Evolutionary conservation across 257 asterid species (phyloP).

Genomic region (Gentiana macrophylla): DNA sequence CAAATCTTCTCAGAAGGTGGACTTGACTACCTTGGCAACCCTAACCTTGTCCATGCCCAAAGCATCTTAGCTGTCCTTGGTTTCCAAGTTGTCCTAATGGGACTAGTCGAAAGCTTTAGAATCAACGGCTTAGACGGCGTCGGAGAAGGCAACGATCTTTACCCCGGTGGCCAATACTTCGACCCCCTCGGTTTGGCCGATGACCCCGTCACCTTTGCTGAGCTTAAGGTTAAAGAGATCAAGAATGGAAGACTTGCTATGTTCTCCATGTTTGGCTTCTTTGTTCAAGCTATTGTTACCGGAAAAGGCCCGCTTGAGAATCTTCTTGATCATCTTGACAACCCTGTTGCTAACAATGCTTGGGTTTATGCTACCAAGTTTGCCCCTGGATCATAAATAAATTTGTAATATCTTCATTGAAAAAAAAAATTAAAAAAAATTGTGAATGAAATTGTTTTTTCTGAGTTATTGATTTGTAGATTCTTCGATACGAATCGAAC

Average conservation of each 20-base stretch:
- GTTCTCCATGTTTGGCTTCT: constrained; percentile 75
- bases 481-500: not conserved
- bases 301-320: constrained; percentile 69
- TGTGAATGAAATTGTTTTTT: constrained; percentile 3
- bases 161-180: constrained; percentile 82
- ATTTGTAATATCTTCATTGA: not conserved
- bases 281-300: constrained; percentile 51
- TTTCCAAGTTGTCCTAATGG: constrained; percentile 75
- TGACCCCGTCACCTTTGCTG: constrained; percentile 59
- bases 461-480: no score
- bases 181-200: constrained; percentile 74
- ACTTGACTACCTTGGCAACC: constrained; percentile 69
- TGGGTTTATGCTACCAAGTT: constrained; percentile 77
- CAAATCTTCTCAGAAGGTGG: constrained; percentile 79
- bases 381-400: constrained; percentile 52
- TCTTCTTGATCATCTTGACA: constrained; percentile 66
- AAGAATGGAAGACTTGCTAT: constrained; percentile 77
- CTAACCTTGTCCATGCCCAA: constrained; percentile 71
- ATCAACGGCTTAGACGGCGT: constrained; percentile 68
- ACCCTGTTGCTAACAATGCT: constrained; percentile 79
- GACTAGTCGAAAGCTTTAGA: constrained; percentile 68
- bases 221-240: constrained; percentile 75
- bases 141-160: constrained; percentile 74
- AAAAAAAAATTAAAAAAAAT: not conserved
- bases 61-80: constrained; percentile 78